Conservation (phyloP, 2,329 filamentous ascomycete species). For the Beauveria asiatica region DNA sequence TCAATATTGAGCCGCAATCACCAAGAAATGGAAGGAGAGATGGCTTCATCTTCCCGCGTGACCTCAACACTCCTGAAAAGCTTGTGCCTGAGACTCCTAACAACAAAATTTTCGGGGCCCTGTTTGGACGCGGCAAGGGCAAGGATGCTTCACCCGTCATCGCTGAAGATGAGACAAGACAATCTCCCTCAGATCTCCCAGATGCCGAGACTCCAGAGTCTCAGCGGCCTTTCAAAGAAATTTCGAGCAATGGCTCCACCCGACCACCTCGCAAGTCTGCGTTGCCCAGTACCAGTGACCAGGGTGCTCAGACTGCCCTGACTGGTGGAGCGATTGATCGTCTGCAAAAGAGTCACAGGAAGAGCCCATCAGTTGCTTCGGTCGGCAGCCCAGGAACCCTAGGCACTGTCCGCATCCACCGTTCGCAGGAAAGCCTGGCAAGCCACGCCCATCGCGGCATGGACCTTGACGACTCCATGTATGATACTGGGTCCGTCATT, state of each 20-base stretch:
- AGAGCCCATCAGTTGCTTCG: constrained; percentile 28
- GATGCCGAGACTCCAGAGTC: constrained; percentile 44
- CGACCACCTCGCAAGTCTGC: constrained; percentile 31
- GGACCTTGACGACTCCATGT: constrained; percentile 28
- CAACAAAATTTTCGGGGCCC: constrained; percentile 32
- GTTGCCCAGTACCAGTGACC: constrained; percentile 48
- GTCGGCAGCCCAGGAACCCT: constrained; percentile 28
- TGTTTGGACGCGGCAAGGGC: constrained; percentile 36
- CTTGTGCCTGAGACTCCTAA: constrained; percentile 30
- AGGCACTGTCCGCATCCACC: constrained; percentile 35
- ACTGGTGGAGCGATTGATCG: constrained; percentile 77
- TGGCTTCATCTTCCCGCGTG: constrained; percentile 47
- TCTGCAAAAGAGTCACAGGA: constrained; percentile 34
- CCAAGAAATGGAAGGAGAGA: constrained; percentile 45
- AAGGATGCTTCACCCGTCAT: constrained; percentile 39
- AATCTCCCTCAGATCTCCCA: constrained; percentile 36
- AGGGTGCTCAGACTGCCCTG: constrained; percentile 72
- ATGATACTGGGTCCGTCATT: constrained; percentile 27
- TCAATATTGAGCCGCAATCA: constrained; percentile 38
- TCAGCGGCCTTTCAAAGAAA: constrained; percentile 50
- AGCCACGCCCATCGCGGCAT: constrained; percentile 32
- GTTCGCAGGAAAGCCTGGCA: constrained; percentile 41
- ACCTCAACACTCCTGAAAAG: constrained; percentile 25
- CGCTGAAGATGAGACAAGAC: constrained; percentile 56
- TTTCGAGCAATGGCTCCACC: constrained; percentile 48